Evolutionary conservation across 371 early-diverging fungal species (phyloP), one percentile per base, ranked within the genome.

Genomic region (Smittium culicis): DNA sequence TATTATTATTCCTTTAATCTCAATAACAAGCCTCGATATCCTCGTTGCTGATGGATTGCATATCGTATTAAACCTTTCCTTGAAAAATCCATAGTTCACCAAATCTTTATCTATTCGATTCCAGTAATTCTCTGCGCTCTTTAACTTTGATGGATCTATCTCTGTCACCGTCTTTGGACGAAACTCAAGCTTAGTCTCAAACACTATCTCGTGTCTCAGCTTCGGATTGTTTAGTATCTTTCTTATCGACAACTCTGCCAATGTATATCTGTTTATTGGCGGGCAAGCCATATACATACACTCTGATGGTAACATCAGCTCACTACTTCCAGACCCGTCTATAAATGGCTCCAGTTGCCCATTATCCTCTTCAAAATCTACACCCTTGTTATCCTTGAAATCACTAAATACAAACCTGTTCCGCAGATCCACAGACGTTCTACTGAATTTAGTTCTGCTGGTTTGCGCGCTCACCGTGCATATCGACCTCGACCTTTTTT

Each of bases 121-220:
- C 78, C 78, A 78, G 71, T 77, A 78, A 64, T 69, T 69, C 54
- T 33, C 32, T 14, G 74, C 72, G 2, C 72, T 71, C 28, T 71
- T 67, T 64, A 68, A 68, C 69, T 76, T 76, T 45, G 69, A 60
- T 35, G 72, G 70, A n/a, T 71, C 76, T n/a, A 77, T 65, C 64
- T 77, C 70, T n/a, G 71, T 71, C 61, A 70, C 67, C 17, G 71
- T 67, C 66, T 77, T 78, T 57, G 78, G 78, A 3, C 78, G 70
- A 67, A 78, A 78, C 73, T 78, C 78, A 24, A 78, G 72, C 66
- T 78, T 78, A 27, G 78, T 72, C 72, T 78, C 78, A 35, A 78
- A 74, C 61, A 78, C 63, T 54, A 78, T 77, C 67, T 78, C 78
- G 32, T 78, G 78, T 56, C 78, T 72, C 30, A 78, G 72, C 29